Evolutionary conservation across 306 rosid species (phyloP).

Genomic region (Notholithocarpus densiflorus): DNA sequence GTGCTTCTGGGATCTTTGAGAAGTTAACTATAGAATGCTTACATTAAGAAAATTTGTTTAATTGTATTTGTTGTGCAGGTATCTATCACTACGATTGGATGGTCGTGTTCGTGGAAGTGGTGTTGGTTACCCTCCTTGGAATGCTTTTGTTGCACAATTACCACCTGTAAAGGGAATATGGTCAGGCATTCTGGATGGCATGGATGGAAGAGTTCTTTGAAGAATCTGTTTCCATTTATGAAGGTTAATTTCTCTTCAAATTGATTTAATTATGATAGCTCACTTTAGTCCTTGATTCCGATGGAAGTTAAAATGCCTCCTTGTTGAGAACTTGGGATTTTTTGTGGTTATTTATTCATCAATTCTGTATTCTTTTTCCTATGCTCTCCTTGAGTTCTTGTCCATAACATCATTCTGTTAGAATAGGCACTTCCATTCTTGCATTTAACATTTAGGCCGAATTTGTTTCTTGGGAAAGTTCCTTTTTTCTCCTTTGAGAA

Average conservation of each 20-base stretch:
- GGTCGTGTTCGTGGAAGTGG: slow-evolving; percentile 98
- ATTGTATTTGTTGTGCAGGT: slow-evolving; percentile 39
- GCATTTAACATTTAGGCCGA: background rate
- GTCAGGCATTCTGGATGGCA: slow-evolving; percentile 91
- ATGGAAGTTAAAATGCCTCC: background rate
- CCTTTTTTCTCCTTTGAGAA: background rate
- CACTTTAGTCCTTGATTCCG: background rate
- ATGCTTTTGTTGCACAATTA: slow-evolving; percentile 85
- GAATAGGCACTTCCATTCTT: background rate
- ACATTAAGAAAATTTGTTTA: background rate
- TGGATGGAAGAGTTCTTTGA: slow-evolving; percentile 89
- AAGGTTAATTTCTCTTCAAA: slow-evolving; percentile 12
- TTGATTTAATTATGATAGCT: background rate
- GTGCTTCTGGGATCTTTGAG: background rate
- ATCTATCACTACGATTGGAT: slow-evolving; percentile 81
- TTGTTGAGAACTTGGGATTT: background rate
- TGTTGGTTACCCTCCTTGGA: slow-evolving; percentile 97
- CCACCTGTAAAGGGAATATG: slow-evolving; percentile 91
- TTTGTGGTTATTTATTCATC: background rate
- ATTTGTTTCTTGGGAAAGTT: background rate
- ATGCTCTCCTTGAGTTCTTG: background rate
- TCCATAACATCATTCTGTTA: background rate
- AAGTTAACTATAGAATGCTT: background rate
- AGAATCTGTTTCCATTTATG: background rate
- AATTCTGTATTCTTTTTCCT: background rate